Evolutionary conservation across 2,329 filamentous ascomycete genomes (phyloP), one percentile per base, ranked within the genome.

Genomic region (Trichoderma citrinoviride): DNA sequence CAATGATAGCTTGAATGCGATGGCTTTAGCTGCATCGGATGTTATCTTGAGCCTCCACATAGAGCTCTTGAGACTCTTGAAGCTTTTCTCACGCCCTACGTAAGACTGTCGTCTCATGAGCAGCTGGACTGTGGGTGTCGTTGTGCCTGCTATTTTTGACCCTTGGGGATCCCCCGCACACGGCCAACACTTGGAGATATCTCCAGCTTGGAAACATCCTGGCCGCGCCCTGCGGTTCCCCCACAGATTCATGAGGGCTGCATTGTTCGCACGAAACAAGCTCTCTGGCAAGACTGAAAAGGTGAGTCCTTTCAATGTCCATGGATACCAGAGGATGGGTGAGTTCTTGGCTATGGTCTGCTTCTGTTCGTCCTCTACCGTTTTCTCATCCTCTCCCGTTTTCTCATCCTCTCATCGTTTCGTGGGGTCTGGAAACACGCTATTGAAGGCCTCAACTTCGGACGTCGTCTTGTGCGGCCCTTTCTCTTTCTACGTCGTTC

Each of bases 141-240:
- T 23, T 50, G 14, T 19, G 33, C 14, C 23, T 61, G 29, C 47
- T 61, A 53, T 61, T 41, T 47, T 29, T 4, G 23, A 15, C 21
- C n/a, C 33, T 15, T 53, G n/a, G 23, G n/a, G 23, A 14, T 44
- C 33, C 58, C 47, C 58, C 58, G 58, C 58, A 58, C 55, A 27
- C 54, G 40, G 54, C 21, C 15, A 40, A 27, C 37, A 27, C 25
- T 33, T 29, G n/a, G 3, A 15, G 23, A 33, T 15, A 12, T 27
- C 40, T 15, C 41, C 43, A 37, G 55, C 27, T 12, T 44, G 37
- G 44, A 53, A 15, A 53, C 29, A 41, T 17, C 23, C 19, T 44
- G 58, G 58, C 19, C 47, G 27, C 40, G 47, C 37, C 58, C 19
- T 61, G 47, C 23, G 40, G 47, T 61, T 61, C 58, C 58, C 58